Evolutionary conservation across 148 eudicot species (phyloP).

Genomic region (Amaranthus cruentus): DNA sequence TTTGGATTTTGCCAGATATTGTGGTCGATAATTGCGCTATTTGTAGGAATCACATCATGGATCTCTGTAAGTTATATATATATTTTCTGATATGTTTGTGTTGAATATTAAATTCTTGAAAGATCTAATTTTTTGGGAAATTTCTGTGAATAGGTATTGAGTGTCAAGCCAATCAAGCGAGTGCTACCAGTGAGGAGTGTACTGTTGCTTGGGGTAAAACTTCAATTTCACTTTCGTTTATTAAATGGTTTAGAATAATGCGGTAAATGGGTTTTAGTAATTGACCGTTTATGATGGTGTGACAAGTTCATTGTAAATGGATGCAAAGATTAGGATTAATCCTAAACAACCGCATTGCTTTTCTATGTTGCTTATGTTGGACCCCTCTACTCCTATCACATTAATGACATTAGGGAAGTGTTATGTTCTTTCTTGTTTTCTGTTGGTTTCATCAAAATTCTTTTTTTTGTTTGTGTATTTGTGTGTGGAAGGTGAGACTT

Average conservation of each 20-base stretch:
- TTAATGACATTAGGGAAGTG: too few species aligned
- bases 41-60: constrained; percentile 95
- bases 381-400: too few species aligned
- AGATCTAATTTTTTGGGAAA: constrained; percentile 21
- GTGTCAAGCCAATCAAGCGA: constrained; percentile 89
- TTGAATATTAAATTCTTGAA: background rate
- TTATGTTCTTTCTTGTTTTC: background rate
- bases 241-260: background rate
- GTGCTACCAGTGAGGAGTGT: constrained; percentile 89
- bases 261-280: too few species aligned
- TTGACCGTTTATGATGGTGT: too few species aligned
- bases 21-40: constrained; percentile 90
- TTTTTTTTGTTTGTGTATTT: background rate
- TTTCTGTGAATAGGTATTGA: constrained; percentile 56
- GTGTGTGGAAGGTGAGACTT: background rate
- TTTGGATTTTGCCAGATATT: constrained; percentile 45
- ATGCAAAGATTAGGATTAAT: too few species aligned
- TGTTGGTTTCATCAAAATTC: background rate
- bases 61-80: constrained; percentile 56
- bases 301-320: too few species aligned
- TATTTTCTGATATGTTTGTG: background rate
- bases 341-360: too few species aligned
- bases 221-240: background rate
- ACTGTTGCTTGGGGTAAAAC: constrained; percentile 87
- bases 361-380: too few species aligned